phyloP scores from a whole-genome alignment of 2,329 filamentous ascomycete species.

The Juglanconis oblonga region DNA sequence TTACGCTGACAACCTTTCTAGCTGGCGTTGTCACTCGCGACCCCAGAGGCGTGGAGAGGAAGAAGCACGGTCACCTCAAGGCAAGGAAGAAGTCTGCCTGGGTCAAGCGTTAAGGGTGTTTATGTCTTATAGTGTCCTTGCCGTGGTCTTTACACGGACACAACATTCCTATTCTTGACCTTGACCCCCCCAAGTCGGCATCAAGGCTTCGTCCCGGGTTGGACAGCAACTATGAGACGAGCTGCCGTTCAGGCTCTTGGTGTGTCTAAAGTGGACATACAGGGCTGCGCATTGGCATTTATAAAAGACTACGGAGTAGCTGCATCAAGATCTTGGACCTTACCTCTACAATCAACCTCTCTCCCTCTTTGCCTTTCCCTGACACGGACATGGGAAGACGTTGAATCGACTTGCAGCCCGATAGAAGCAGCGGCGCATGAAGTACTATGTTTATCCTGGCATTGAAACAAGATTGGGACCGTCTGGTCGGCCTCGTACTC shows the following conservation, averaged over 20 bases:
- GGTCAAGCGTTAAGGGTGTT: constrained; percentile 72
- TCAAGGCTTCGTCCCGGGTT: neutral
- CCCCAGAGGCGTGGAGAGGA: constrained; percentile 89
- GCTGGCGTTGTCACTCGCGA: constrained; percentile 92
- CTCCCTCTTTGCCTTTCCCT: no score
- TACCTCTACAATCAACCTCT: no score
- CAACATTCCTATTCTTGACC: neutral
- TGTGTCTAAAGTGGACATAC: neutral
- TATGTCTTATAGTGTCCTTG: neutral
- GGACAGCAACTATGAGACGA: neutral
- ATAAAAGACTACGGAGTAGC: neutral
- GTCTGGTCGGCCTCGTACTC: no score
- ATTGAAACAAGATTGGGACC: neutral
- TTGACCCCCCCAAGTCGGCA: neutral
- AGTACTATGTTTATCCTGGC: neutral
- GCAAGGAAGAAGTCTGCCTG: constrained; percentile 97
- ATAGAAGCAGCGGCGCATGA: neutral
- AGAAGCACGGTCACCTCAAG: constrained; percentile 95
- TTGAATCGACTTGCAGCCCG: neutral
- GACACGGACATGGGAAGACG: no score
- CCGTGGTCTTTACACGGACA: neutral
- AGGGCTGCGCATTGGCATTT: neutral
- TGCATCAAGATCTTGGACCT: neutral
- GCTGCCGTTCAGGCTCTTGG: neutral
- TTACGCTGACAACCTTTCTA: constrained; percentile 37